Conservation (phyloP, 768 basidiomycete genomes). For the Boletus reticuloceps region DNA sequence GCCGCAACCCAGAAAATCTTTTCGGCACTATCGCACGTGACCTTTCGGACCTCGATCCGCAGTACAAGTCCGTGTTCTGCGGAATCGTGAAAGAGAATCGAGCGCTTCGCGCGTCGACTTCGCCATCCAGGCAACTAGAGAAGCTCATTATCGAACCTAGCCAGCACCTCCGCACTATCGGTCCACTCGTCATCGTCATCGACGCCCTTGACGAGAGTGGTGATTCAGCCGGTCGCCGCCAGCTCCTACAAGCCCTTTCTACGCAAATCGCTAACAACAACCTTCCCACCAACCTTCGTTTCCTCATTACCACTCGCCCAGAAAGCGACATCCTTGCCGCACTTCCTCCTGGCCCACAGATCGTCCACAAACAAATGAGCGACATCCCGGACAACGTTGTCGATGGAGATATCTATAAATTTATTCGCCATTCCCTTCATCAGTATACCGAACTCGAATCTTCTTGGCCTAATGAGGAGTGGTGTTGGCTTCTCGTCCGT, state of each 20-base stretch:
- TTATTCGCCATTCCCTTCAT: not conserved
- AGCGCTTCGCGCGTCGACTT: not conserved
- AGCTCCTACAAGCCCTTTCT: conserved; percentile 14
- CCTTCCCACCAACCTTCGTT: conserved; percentile 13
- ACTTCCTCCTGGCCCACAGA: not conserved
- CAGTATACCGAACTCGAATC: not conserved
- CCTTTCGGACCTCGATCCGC: not conserved
- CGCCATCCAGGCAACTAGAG: not conserved
- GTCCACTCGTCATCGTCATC: not conserved
- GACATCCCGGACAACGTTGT: not conserved
- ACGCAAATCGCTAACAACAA: not conserved
- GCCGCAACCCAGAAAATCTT: conserved; percentile 10
- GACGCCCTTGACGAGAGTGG: conserved; percentile 29
- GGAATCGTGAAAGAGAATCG: not conserved
- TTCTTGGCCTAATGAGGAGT: not conserved
- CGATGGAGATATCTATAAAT: not conserved
- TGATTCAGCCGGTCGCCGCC: not conserved
- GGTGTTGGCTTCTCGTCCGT: conserved; percentile 1
- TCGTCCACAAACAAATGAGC: not conserved
- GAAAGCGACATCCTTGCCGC: not conserved
- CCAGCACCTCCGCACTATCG: not conserved
- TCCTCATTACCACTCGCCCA: conserved; percentile 7
- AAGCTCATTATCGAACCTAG: not conserved
- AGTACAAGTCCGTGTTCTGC: not conserved
- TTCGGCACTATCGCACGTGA: conserved; percentile 17